Evolutionary conservation across 176 grass and related monocot genomes (phyloP), one percentile per base, ranked within the genome.

Genomic region (Carex parvula): DNA sequence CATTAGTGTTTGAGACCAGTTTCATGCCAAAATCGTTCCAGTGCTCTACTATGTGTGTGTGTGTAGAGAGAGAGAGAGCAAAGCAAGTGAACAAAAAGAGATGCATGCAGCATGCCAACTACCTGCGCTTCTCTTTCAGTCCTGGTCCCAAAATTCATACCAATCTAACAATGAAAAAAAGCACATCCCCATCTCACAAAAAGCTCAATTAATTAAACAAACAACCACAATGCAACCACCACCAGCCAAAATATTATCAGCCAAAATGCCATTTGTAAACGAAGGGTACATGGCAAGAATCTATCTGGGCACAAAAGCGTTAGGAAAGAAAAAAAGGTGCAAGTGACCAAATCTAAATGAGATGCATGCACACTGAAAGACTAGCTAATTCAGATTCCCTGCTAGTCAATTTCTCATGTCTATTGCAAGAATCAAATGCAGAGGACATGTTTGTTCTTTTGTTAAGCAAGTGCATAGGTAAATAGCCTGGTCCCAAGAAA

Each of bases 271-370:
- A 24, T 29, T 53, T 75, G 24, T 78, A 78, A 57, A 57, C 52
- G 24, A 78, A 78, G 52, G 50, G 52, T 78, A n/a, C 73, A 78
- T 57, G 52, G 52, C 73, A 78, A 78, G 24, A 78, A 78, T 78
- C 73, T 57, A 55, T 78, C 73, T 78, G 73, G 26, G 6, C 24
- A 33, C 52, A 78, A 78, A 78, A 78, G 73, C n/a, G 24, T 77
- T 24, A 77, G 73, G 52, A 18, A 75, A 53, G 21, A 52, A 52
- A 70, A 46, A 70, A 68, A 53, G 11, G 16, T 70, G 67, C 1
- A 70, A 70, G 67, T 44, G 67, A n/a, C 8, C 67, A 11, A 70
- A 69, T 70, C 67, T 44, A 29, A 54, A 75, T 53, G 46, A 53
- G 46, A 29, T 75, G 44, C 46, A 74, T 75, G 44, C 71, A 74